Conservation (phyloP, 1,139 yeast genomes). For the Pichia sp. region DNA sequence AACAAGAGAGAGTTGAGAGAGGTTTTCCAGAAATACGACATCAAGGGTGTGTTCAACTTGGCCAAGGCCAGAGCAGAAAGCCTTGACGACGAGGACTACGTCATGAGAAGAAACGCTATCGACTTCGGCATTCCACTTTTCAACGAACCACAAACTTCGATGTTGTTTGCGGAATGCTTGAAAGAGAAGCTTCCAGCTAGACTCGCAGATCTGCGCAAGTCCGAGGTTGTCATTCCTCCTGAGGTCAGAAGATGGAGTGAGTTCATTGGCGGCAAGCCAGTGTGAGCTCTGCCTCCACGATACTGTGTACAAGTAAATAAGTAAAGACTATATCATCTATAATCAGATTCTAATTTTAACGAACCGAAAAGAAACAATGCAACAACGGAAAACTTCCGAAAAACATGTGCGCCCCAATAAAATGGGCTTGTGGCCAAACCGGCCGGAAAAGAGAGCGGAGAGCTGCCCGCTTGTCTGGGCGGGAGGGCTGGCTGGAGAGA, state of each 20-base stretch:
- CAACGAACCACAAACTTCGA: constrained; percentile 92
- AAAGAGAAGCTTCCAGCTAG: constrained; percentile 64
- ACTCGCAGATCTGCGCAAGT: constrained; percentile 35
- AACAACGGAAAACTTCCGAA: not conserved
- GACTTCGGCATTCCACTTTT: constrained; percentile 95
- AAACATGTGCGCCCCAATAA: too few species aligned
- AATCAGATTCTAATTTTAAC: not conserved
- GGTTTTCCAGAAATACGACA: constrained; percentile 79
- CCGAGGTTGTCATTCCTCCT: constrained; percentile 57
- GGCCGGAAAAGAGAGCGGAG: too few species aligned
- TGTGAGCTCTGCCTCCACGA: constrained; percentile 34
- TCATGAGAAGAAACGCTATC: constrained; percentile 98
- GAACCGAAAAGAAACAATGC: not conserved
- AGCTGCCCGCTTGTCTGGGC: not conserved
- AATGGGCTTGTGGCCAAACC: too few species aligned
- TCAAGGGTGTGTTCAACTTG: constrained; percentile 85
- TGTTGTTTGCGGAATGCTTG: constrained; percentile 81
- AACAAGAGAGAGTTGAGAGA: constrained; percentile 93
- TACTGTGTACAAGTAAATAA: not conserved
- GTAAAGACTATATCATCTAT: not conserved
- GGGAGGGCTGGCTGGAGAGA: not conserved
- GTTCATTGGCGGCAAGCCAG: constrained; percentile 88
- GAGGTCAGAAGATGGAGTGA: constrained; percentile 97
- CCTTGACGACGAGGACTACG: constrained; percentile 82
- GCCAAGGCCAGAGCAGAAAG: constrained; percentile 86